Percentiles rank a stretch among this genome's conserved stretches.
Conservation (phyloP, 305 asterid species). For the Plantago coronopus region DNA sequence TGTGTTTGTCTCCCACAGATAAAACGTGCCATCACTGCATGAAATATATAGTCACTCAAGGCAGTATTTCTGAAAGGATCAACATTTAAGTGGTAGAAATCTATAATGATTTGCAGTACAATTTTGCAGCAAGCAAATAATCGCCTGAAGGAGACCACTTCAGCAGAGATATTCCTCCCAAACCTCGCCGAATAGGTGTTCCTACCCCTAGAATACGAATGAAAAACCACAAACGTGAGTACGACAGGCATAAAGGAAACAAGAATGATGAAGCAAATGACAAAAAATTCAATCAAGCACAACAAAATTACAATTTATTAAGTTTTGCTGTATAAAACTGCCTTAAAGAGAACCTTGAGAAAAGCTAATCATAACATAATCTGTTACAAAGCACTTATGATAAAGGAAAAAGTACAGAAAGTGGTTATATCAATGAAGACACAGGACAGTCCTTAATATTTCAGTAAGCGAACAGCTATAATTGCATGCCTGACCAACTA, state of each 20-base stretch:
- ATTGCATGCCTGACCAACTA: too few species aligned
- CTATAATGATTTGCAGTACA: constrained; percentile 47
- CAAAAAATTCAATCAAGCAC: not conserved
- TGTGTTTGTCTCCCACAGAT: constrained; percentile 96
- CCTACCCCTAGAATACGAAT: constrained; percentile 55
- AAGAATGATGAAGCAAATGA: constrained; percentile 2
- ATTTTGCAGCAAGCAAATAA: constrained; percentile 83
- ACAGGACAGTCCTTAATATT: too few species aligned
- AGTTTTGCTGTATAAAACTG: too few species aligned
- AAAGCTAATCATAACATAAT: constrained; percentile 12
- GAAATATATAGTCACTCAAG: constrained; percentile 15
- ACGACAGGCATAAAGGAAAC: constrained; percentile 12
- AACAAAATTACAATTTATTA: not conserved
- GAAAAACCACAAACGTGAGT: constrained; percentile 8
- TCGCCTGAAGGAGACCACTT: constrained; percentile 98
- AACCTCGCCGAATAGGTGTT: constrained; percentile 91
- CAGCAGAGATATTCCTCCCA: constrained; percentile 90
- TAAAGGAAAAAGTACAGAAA: constrained; percentile 10
- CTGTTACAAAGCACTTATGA: constrained; percentile 3
- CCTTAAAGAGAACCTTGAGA: not conserved
- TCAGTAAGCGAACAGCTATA: too few species aligned
- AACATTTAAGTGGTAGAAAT: constrained; percentile 3
- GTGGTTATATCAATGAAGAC: not conserved
- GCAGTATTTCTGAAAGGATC: not conserved
- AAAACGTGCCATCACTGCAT: constrained; percentile 93